Evolutionary conservation across 1,284 basidiomycete genomes (phyloP).

Genomic region (Taiwanofungus camphoratus): DNA sequence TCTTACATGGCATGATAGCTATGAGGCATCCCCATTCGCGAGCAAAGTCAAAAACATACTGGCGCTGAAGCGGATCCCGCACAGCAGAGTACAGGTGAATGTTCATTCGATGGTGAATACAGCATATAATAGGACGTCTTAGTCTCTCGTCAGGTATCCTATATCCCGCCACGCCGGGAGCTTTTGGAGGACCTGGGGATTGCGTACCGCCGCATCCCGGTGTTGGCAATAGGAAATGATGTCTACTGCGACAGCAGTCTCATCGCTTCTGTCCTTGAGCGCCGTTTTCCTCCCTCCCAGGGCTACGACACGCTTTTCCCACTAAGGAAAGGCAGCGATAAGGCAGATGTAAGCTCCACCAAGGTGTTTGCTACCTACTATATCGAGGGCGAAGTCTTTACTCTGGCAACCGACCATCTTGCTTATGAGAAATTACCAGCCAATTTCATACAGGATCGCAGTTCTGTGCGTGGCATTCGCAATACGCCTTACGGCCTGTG

Average conservation of each 20-base stretch:
- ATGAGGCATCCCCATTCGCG: conserved; percentile 45
- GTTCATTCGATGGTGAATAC: background rate
- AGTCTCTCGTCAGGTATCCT: conserved; percentile 31
- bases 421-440: background rate
- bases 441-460: background rate
- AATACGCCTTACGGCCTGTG: conserved; percentile 36
- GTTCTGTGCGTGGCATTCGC: conserved; percentile 4
- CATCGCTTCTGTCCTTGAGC: conserved; percentile 41
- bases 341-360: conserved; percentile 38
- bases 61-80: conserved; percentile 40
- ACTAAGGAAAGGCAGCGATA: conserved; percentile 32
- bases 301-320: conserved; percentile 48
- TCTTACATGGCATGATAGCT: conserved; percentile 30
- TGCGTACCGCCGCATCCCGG: conserved; percentile 47
- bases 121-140: background rate
- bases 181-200: conserved; percentile 45
- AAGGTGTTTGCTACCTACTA: conserved; percentile 43
- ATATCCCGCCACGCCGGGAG: conserved; percentile 44
- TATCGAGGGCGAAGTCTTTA: conserved; percentile 26
- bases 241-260: conserved; percentile 49
- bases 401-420: background rate
- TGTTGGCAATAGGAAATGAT: conserved; percentile 53
- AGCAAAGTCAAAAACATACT: conserved; percentile 45
- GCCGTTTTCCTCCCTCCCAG: conserved; percentile 39
- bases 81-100: conserved; percentile 40